Evolutionary conservation across 306 rosid genomes (phyloP), one percentile per base, ranked within the genome.

Genomic region (Malus orientalis): DNA sequence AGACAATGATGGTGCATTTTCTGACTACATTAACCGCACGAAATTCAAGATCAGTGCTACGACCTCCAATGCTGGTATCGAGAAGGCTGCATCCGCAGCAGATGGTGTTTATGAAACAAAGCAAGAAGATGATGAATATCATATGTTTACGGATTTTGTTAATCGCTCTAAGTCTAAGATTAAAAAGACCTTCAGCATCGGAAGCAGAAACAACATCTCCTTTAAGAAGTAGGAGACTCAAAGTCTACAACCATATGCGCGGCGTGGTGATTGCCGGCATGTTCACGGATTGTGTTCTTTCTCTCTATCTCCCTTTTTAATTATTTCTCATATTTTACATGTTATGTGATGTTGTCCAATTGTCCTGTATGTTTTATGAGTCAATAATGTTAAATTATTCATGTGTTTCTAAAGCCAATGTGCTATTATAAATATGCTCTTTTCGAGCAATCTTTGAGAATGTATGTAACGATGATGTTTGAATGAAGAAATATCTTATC

Each of bases 21-120:
- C 85, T 22, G 85, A 81, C 1, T 81, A 76, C 79, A 81, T 76
- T n/a, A 59, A 61, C 42, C 66, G 51, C 8, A 57, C 78, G 22
- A 66, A 45, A 61, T 18, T 44, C 11, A 76, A 76, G 74, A 76
- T 71, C 57, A 61, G 70, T 66, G 81, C 81, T 25, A 64, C 32
- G 59, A 30, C 73, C 27, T 76, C 84, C 59, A 81, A 65, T 67
- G 70, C 32, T 67, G 84, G 77, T 18, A 14, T 47, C 8, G 70
- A 76, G 47, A 57, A 22, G 27, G 67, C 25, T 61, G 53, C 27
- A 51, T 81, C 78, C 27, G 23, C 65, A 22, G 70, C 23, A 38
- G 79, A 47, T 38, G 22, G 73, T 40, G 65, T 51, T 72, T 15
- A 33, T 23, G 78, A 45, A 71, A 42, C 67, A 60, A 71, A 62